Percentiles rank a stretch among this genome's conserved stretches.
Evolutionary conservation across 1,139 yeast species (phyloP).

Genomic region (Protomyces macrosporus): DNA sequence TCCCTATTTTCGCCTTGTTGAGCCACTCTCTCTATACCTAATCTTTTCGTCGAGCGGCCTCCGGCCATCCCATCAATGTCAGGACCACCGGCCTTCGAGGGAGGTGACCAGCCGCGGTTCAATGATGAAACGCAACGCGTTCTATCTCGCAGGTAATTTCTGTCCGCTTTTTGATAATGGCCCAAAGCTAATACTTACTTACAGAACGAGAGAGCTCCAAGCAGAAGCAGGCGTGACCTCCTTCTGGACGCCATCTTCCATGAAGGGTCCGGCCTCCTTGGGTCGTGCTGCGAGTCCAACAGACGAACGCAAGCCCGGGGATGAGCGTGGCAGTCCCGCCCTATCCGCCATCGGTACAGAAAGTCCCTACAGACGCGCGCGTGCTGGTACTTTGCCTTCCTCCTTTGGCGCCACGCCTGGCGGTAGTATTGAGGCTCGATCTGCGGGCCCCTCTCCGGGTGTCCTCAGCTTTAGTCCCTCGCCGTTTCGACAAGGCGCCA

Average conservation of each 20-base stretch:
- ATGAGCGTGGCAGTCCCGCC: background rate
- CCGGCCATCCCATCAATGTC: background rate
- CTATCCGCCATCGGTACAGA: background rate
- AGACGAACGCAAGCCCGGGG: constrained; percentile 10
- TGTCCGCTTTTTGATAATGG: background rate
- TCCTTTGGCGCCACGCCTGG: constrained; percentile 38
- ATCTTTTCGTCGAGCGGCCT: too few relatives aligned
- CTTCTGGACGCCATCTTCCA: constrained; percentile 19
- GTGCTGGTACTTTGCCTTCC: constrained; percentile 47
- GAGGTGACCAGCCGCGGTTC: background rate
- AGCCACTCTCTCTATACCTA: too few relatives aligned
- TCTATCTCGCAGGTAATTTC: constrained; percentile 12
- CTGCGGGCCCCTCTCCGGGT: constrained; percentile 28
- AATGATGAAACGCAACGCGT: constrained; percentile 8
- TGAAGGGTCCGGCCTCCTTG: constrained; percentile 1
- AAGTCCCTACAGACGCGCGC: constrained; percentile 37
- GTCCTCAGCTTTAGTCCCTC: constrained; percentile 30
- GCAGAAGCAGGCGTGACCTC: constrained; percentile 24
- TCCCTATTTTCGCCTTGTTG: too few relatives aligned
- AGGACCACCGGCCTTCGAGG: background rate
- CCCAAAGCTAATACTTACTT: background rate
- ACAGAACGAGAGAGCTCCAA: constrained; percentile 22
- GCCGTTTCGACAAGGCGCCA: constrained; percentile 29
- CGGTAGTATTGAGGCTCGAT: constrained; percentile 26
- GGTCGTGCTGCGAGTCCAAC: background rate